Base-by-base conservation (phyloP, 768 basidiomycete species). In the Pulveroboletus sp. region DNA sequence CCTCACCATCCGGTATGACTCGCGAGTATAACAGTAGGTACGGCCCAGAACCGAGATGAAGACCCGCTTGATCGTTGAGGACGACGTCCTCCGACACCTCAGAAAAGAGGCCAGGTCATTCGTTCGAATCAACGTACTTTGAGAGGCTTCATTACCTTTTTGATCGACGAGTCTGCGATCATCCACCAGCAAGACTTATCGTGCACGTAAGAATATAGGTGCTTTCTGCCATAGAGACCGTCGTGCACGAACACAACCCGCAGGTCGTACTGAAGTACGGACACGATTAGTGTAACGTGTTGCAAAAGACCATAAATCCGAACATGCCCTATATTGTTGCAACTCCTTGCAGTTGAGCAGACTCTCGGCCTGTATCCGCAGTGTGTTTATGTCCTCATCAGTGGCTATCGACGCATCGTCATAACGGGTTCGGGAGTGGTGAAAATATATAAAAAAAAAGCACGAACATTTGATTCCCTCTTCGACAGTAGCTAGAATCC, bases 201-300 rank as follows among this genome's bases (percentile, higher is more conserved):
- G 51, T 83, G 78, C 11, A 89, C 80, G 55, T 90, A 93, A 6
- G 86, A 85, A 62, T 89, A 89, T 8, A 88, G 70, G 57, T 89
- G 85, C 49, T 78, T 87, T 40, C 90, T 73, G 8, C 89, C 89
- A 37, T 81, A 84, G 30, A 89, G 68, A 5, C 89, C 89, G 10
- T 86, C 87, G 56, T 90, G 86, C 40, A 89, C 73, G 35, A 91
- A 73, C 5, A 90, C 89, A 8, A 78, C 83, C 3, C 87, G 84
- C 21, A 93, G 78, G 55, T 90, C 87, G 59, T 91, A 93, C 88
- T 91, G 37, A 10, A n/a, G 28, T 6, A 39, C n/a, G 28, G 13
- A 13, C 14, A 24, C 5, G 7, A 15, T 33, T 11, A 50, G 38
- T 18, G 6, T 17, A 14, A 21, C 18, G 18, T 15, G 13, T 17